These are phyloP conservation scores for Aspergillus indologenus DNA, from an alignment of 495 filamentous ascomycete genomes.

Conservation along the genomic window DNA sequence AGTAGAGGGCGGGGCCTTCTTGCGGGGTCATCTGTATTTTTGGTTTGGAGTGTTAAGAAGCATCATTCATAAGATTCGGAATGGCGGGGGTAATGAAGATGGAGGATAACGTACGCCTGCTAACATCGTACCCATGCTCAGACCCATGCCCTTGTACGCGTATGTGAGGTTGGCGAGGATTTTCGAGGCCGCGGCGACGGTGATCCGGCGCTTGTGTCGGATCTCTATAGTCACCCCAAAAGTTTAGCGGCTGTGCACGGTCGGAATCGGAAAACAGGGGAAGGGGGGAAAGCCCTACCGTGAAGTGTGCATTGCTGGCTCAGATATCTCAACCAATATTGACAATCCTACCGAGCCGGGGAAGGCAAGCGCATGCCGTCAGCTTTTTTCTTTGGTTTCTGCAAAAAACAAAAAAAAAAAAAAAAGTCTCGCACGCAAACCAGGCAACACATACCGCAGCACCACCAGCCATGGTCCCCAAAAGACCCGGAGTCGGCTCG, in stretches of 20 bases:
- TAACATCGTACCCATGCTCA: constrained; percentile 99
- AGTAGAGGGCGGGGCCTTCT: constrained; percentile 97
- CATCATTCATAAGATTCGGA: background rate
- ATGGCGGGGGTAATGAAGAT: background rate
- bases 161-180: constrained; percentile 98
- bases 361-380: constrained; percentile 17
- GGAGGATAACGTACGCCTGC: constrained; percentile 64
- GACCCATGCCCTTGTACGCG: constrained; percentile 94
- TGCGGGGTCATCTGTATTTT: constrained; percentile 69
- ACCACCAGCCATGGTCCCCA: constrained; percentile 98
- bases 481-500: constrained; percentile 73
- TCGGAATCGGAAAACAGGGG: background rate
- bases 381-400: too few relatives aligned
- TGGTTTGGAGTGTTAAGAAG: constrained; percentile 1
- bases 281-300: too few relatives aligned
- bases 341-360: too few relatives aligned
- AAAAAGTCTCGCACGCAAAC: background rate
- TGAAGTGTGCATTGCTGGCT: constrained; percentile 99
- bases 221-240: constrained; percentile 57
- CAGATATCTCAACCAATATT: constrained; percentile 98
- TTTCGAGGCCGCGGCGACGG: constrained; percentile 94
- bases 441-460: constrained; percentile 66
- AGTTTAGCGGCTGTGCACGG: constrained; percentile 1
- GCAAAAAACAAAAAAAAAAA: too few relatives aligned
- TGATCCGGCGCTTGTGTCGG: constrained; percentile 97